Conservation (phyloP, 2,329 filamentous ascomycete genomes). For the Metarhizium guizhouense region DNA sequence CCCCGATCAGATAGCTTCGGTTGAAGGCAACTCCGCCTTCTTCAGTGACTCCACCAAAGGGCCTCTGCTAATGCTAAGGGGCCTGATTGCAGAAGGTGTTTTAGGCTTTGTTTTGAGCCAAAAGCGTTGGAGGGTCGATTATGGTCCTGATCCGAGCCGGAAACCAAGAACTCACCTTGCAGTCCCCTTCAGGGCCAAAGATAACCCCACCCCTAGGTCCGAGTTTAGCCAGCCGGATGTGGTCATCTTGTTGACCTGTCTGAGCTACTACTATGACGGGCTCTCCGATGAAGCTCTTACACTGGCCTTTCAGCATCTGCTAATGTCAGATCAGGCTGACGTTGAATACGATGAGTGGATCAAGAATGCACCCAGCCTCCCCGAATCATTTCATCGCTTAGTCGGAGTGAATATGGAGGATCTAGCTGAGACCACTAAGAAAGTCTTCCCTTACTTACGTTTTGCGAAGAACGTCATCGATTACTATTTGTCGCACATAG, state of each 20-base stretch:
- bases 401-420: slow-evolving; percentile 52
- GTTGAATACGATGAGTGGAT: slow-evolving; percentile 45
- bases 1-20: too few relatives aligned
- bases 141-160: slow-evolving; percentile 38
- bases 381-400: slow-evolving; percentile 29
- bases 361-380: slow-evolving; percentile 21
- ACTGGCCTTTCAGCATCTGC: slow-evolving; percentile 35
- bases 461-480: slow-evolving; percentile 48
- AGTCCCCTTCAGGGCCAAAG: slow-evolving; percentile 53
- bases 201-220: slow-evolving; percentile 41
- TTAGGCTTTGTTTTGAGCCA: slow-evolving; percentile 39
- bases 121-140: slow-evolving; percentile 56
- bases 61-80: slow-evolving; percentile 38
- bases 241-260: slow-evolving; percentile 43
- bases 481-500: slow-evolving; percentile 49
- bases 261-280: slow-evolving; percentile 49
- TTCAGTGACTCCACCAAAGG: too few relatives aligned
- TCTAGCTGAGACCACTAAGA: slow-evolving; percentile 29
- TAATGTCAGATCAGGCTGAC: slow-evolving; percentile 40
- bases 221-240: slow-evolving; percentile 57
- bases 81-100: slow-evolving; percentile 45
- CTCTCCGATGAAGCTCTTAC: slow-evolving; percentile 41
- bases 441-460: slow-evolving; percentile 44
- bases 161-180: slow-evolving; percentile 32
- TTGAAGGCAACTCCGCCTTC: too few relatives aligned